phyloP scores from a whole-genome alignment of 768 basidiomycete species.

The Phylloporus sp. region DNA sequence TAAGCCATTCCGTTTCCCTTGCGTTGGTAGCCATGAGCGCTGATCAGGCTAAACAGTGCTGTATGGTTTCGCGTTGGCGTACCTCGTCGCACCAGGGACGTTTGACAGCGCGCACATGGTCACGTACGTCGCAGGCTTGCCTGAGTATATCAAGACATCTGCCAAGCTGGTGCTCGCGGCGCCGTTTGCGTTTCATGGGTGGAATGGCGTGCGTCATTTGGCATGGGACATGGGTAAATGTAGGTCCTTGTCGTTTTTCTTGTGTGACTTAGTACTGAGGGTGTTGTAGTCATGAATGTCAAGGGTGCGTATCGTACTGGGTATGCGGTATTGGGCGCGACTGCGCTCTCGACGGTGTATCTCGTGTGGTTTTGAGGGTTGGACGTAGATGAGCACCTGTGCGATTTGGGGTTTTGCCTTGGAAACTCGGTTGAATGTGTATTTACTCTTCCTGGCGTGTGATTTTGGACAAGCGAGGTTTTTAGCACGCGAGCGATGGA shows the following conservation, averaged over 20 bases:
- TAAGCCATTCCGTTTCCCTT: slow-evolving; percentile 34
- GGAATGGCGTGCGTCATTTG: slow-evolving; percentile 90
- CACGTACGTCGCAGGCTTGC: slow-evolving; percentile 64
- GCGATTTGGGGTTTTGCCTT: not conserved
- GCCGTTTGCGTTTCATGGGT: slow-evolving; percentile 87
- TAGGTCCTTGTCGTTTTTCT: slow-evolving; percentile 40
- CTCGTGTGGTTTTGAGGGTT: slow-evolving; percentile 37
- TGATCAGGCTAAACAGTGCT: slow-evolving; percentile 54
- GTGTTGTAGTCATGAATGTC: slow-evolving; percentile 64
- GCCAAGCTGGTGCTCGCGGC: slow-evolving; percentile 77
- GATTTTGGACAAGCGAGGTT: no score
- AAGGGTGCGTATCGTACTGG: slow-evolving; percentile 79
- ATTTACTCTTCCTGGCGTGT: not conserved
- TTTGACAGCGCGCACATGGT: slow-evolving; percentile 80
- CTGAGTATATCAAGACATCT: slow-evolving; percentile 70
- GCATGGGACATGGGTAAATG: slow-evolving; percentile 87
- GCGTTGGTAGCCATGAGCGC: no score
- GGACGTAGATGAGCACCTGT: not conserved
- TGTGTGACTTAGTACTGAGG: not conserved
- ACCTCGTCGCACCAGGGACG: slow-evolving; percentile 75
- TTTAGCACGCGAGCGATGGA: no score
- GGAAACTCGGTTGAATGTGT: not conserved
- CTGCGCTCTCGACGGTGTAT: slow-evolving; percentile 68
- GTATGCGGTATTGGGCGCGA: slow-evolving; percentile 79
- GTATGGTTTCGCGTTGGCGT: slow-evolving; percentile 83